Evolutionary conservation across 768 basidiomycete species (phyloP).

Genomic region (Dendrothele bispora): DNA sequence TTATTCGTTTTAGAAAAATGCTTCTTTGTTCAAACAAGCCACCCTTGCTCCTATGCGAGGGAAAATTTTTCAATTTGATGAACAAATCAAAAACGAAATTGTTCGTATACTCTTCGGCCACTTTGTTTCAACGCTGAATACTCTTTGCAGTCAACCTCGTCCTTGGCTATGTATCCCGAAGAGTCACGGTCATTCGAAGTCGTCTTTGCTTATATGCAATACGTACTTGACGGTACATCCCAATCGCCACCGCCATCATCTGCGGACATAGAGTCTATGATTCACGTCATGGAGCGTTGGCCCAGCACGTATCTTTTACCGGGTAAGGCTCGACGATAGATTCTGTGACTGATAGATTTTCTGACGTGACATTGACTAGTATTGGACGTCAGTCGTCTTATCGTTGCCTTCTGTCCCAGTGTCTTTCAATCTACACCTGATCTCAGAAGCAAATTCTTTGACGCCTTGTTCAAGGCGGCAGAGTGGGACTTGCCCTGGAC

Average conservation of each 20-base stretch:
- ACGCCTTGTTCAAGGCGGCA: conserved; percentile 63
- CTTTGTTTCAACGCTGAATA: not conserved
- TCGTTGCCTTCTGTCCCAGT: conserved; percentile 63
- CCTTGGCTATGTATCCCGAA: conserved; percentile 69
- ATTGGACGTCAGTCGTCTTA: conserved; percentile 80
- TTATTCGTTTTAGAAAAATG: conserved; percentile 45
- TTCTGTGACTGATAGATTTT: not conserved
- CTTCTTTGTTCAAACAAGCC: conserved; percentile 83
- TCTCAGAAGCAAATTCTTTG: conserved; percentile 53
- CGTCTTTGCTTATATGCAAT: conserved; percentile 57
- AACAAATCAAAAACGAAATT: conserved; percentile 63
- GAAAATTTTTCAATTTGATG: conserved; percentile 77
- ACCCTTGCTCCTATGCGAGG: conserved; percentile 75
- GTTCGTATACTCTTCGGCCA: conserved; percentile 40
- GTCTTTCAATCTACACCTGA: conserved; percentile 43
- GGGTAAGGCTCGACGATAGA: conserved; percentile 33
- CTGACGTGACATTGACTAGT: conserved; percentile 41
- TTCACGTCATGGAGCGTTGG: conserved; percentile 72
- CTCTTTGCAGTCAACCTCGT: conserved; percentile 57
- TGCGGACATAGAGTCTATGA: conserved; percentile 61
- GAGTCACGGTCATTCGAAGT: conserved; percentile 62
- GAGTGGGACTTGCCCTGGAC: conserved; percentile 63
- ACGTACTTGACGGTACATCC: conserved; percentile 40
- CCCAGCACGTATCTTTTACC: conserved; percentile 73
- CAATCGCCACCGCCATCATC: conserved; percentile 33